Base-by-base conservation (phyloP, 495 filamentous ascomycete species). In the Penicillium robsamsonii region DNA sequence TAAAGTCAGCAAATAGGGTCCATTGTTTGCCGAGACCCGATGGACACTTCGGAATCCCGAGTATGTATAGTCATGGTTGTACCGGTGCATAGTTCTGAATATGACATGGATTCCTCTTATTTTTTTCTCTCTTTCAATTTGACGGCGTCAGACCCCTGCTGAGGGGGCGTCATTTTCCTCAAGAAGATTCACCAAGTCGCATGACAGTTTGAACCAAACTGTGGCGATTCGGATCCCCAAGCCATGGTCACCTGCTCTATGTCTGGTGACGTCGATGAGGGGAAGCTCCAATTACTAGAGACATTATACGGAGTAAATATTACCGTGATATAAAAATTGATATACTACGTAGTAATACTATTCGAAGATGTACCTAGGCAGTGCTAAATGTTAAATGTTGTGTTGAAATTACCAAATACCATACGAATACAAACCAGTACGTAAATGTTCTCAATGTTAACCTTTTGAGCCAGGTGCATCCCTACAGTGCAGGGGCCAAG, bases 231-330 rank as follows among this genome's bases (percentile, higher is more conserved):
- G 13, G 50, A 54, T 46, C 38, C 17, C n/a, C 22, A 17, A 51
- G 24, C 47, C 44, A 47, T 20, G 50, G 52, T 54, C 52, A 54
- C 42, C 42, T 54, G 52, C 17, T 45, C 15, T 11, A 13, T 43
- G 46, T 58, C 63, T 56, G 63, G 63, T 65, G 63, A 65, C 62
- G 63, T 60, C 51, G 60, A 60, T 63, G 43, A 47, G 45, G 27
- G 27, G 27, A 20, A 33, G 13, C 25, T 27, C 22, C 22, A 1
- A 22, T 22, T 22, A 22, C 22, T 22, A 22, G 22, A 22, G 22
- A 22, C 1, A 22, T 22, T n/a, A n/a, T n/a, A n/a, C n/a, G n/a
- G n/a, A 2, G 22, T 22, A 22, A 22, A 22, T 22, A 22, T 22
- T 22, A 22, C 22, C 2, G 22, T 22, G 22, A 22, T 22, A 22